Base-by-base conservation (phyloP, 2,329 filamentous ascomycete genomes). In the Tolypocladium tropicale region DNA sequence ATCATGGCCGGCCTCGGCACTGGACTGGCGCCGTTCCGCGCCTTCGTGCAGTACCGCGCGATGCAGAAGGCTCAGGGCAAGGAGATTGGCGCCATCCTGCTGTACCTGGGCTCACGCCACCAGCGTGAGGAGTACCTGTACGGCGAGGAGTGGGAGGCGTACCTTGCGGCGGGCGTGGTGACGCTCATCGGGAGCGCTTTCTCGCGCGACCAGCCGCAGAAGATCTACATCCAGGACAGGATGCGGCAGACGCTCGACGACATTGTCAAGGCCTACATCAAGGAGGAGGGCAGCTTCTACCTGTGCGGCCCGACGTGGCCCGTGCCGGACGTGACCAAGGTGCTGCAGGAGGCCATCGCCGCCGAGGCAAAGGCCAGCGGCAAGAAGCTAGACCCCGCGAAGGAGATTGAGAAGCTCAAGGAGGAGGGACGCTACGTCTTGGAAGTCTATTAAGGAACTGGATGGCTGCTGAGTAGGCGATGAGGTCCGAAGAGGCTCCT, bases 1-100 rank as follows among this genome's bases (percentile, higher is more conserved):
- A 96, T 99, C 79, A 96, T 99, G 93, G 94, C 94, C 11, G 94
- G 94, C 72, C 87, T 97, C n/a, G 94, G 94, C 61, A 99, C 94
- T 0, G 94, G 94, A 68, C 86, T 99, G 25, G 94, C 94, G 1
- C 94, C 94, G n/a, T 99, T 99, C 90, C 90, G 94, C 62, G 94
- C 94, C 58, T 99, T 99, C 68, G 88, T 97, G 51, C 94, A 99
- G 76, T 94, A 99, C 77, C 93, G 94, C 57, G 94, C 94, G 53
- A 91, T 95, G 84, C 93, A 99, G 71, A 96, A 96, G 78, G 86
- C 90, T n/a, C 90, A 95, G 72, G 94, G 94, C 72, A 92, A 95
- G 77, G 85, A 94, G 57, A 96, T 99, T 63, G 94, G 94, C 55
- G 78, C 90, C 48, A 94, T 97, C 60, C 83, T 99, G 54, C 78